These are phyloP conservation scores for Ophiostoma sp. DNA, from an alignment of 2,329 filamentous ascomycete species.

Conservation along the genomic window DNA sequence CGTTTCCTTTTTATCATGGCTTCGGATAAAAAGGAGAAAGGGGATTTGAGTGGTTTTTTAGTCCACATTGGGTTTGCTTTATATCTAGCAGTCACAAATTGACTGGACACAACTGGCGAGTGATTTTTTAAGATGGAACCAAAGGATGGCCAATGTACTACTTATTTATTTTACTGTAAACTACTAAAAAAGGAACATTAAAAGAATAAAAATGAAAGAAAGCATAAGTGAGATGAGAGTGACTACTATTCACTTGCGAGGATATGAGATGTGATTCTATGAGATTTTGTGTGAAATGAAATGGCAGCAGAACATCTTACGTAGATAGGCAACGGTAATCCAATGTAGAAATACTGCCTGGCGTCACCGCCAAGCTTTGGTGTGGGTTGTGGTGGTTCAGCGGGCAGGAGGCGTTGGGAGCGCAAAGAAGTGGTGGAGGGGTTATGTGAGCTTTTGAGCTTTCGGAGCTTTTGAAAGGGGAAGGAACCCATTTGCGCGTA, in stretches of 20 bases:
- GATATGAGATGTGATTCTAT: too few relatives aligned
- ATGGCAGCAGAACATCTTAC: background rate
- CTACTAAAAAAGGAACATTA: background rate
- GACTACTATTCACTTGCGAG: too few relatives aligned
- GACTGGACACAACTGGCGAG: background rate
- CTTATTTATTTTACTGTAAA: background rate
- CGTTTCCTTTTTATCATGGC: background rate
- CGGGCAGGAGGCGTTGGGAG: background rate
- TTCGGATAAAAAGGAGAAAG: background rate
- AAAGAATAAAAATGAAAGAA: background rate
- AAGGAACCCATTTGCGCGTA: constrained; percentile 4
- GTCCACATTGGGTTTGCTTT: background rate
- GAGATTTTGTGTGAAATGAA: background rate
- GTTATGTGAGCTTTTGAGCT: constrained; percentile 11
- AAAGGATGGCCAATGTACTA: background rate
- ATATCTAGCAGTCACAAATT: background rate
- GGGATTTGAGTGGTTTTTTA: background rate
- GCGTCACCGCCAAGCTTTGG: constrained; percentile 25
- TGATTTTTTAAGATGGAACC: background rate
- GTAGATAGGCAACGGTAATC: too few relatives aligned
- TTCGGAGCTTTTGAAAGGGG: background rate
- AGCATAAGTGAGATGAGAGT: background rate
- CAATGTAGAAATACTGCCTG: constrained; percentile 20
- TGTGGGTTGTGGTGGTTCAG: background rate
- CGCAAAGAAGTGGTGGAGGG: constrained; percentile 5